Evolutionary conservation across 2,329 filamentous ascomycete species (phyloP).

Genomic region (Epichloe hybrida): DNA sequence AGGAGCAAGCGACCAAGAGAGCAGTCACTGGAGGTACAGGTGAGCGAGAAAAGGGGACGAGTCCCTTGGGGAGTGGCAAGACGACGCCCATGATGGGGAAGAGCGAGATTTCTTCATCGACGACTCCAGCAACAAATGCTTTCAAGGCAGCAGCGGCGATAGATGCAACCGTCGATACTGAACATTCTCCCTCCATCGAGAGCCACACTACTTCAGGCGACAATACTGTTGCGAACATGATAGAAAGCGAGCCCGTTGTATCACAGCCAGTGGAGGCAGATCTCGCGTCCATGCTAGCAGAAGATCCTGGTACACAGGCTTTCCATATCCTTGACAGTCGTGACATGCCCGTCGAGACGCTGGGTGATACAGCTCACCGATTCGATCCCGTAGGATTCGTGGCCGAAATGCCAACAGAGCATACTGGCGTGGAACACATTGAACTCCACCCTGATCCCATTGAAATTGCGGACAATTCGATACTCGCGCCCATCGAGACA

Average conservation of each 20-base stretch:
- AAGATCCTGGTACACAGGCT: slow-evolving; percentile 4
- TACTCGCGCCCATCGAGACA: slow-evolving; percentile 24
- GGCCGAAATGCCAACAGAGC: slow-evolving; percentile 33
- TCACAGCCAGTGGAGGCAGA: slow-evolving; percentile 1
- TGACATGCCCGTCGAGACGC: slow-evolving; percentile 16
- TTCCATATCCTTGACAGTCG: slow-evolving; percentile 22
- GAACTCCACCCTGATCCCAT: slow-evolving; percentile 31
- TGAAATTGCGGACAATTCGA: slow-evolving; percentile 28
- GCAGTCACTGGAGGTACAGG: slow-evolving; percentile 11
- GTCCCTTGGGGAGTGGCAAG: slow-evolving; percentile 15
- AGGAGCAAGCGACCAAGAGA: slow-evolving; percentile 4
- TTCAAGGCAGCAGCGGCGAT: background rate
- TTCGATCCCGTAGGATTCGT: slow-evolving; percentile 30
- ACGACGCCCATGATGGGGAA: slow-evolving; percentile 16
- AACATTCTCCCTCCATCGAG: background rate
- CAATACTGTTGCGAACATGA: background rate
- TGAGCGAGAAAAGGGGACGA: slow-evolving; percentile 12
- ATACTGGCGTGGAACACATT: slow-evolving; percentile 25
- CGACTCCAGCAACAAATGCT: background rate
- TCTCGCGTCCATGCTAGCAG: background rate
- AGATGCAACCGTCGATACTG: background rate
- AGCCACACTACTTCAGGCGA: background rate
- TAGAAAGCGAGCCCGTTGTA: slow-evolving; percentile 6
- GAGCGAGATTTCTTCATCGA: slow-evolving; percentile 7
- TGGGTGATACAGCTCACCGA: slow-evolving; percentile 9